Evolutionary conservation across 352 stramenopile species (phyloP).

Genomic region (Plasmopara muralis): DNA sequence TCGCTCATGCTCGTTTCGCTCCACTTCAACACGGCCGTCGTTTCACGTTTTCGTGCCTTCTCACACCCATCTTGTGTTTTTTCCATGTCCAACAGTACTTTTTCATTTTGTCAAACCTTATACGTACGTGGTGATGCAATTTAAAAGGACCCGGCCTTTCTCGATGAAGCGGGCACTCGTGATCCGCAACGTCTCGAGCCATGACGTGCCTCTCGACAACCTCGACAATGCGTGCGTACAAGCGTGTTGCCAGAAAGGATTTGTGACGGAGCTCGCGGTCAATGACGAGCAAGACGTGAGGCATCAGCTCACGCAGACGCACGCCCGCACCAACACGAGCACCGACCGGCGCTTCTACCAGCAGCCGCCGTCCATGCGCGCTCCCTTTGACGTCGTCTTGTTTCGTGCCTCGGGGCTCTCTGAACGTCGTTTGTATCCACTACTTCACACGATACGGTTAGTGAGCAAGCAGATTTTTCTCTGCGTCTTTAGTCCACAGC

Average conservation of each 20-base stretch:
- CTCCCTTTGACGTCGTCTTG: conserved; percentile 60
- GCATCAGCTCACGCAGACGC: conserved; percentile 51
- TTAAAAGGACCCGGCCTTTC: not conserved
- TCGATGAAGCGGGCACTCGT: conserved; percentile 72
- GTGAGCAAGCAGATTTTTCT: conserved; percentile 81
- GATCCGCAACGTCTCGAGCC: conserved; percentile 68
- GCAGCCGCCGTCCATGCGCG: conserved; percentile 9
- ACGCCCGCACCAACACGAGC: conserved; percentile 21
- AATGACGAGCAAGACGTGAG: conserved; percentile 48
- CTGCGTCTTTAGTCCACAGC: conserved; percentile 75
- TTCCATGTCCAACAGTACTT: not conserved
- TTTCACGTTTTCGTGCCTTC: conserved; percentile 15
- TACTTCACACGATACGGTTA: conserved; percentile 57
- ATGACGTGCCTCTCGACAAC: conserved; percentile 64
- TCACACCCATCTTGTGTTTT: conserved; percentile 1
- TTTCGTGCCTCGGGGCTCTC: conserved; percentile 57
- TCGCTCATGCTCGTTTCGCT: conserved; percentile 31
- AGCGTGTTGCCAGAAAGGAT: conserved; percentile 50
- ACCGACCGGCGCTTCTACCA: conserved; percentile 17
- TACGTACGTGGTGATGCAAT: too few relatives aligned
- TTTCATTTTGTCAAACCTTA: not conserved
- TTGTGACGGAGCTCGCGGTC: conserved; percentile 65
- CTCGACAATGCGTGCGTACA: conserved; percentile 76
- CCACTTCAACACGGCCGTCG: conserved; percentile 20
- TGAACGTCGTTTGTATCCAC: conserved; percentile 35